These are phyloP conservation scores for Poronia punctata DNA, from an alignment of 495 filamentous ascomycete species.

Conservation along the genomic window DNA sequence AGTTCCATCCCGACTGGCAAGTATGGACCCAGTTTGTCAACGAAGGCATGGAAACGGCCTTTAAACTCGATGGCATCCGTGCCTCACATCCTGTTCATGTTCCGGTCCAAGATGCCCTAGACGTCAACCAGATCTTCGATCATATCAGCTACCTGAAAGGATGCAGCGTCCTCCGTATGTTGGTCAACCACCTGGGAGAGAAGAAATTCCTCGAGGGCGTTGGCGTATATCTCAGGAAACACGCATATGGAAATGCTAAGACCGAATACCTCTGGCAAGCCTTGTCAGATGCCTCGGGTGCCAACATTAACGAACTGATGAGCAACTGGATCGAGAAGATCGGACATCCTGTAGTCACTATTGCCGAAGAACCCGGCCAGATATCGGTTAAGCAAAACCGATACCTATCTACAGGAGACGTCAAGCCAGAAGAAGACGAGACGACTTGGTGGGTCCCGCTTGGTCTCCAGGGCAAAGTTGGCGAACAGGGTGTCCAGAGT, in stretches of 20 bases:
- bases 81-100: slow-evolving; percentile 94
- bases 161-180: slow-evolving; percentile 90
- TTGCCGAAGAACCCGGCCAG: slow-evolving; percentile 74
- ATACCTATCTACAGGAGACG: slow-evolving; percentile 86
- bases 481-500: slow-evolving; percentile 38
- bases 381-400: slow-evolving; percentile 77
- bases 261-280: slow-evolving; percentile 89
- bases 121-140: slow-evolving; percentile 96
- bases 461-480: slow-evolving; percentile 58
- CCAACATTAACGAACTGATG: slow-evolving; percentile 84
- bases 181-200: slow-evolving; percentile 76
- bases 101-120: slow-evolving; percentile 77
- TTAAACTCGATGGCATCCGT: slow-evolving; percentile 78
- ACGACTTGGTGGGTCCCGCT: slow-evolving; percentile 97
- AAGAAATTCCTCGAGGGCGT: slow-evolving; percentile 86
- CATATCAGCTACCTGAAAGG: slow-evolving; percentile 94
- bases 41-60: slow-evolving; percentile 86
- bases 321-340: slow-evolving; percentile 89
- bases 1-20: slow-evolving; percentile 91
- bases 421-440: slow-evolving; percentile 72
- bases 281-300: slow-evolving; percentile 81
- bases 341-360: slow-evolving; percentile 82
- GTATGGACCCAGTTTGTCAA: slow-evolving; percentile 94
- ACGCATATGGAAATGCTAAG: slow-evolving; percentile 90
- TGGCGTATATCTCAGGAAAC: slow-evolving; percentile 75